phyloP scores from a whole-genome alignment of 805 yeast genomes.

The Nadsonia fulvescens region DNA sequence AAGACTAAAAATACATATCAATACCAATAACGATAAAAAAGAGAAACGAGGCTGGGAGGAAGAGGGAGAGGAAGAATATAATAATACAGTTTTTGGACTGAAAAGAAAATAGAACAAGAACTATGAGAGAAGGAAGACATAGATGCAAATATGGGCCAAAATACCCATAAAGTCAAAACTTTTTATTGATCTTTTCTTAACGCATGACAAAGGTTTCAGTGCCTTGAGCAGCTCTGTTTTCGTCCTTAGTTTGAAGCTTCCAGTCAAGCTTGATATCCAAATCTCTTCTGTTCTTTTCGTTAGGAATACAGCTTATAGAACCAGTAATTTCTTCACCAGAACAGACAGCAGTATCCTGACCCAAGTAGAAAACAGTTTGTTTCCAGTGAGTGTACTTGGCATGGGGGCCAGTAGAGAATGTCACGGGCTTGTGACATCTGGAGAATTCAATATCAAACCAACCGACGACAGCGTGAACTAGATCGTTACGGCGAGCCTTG shows the following conservation, averaged over 20 bases:
- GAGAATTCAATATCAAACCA: conserved; percentile 92
- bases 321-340: conserved; percentile 66
- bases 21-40: too few species aligned
- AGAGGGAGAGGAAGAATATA: too few species aligned
- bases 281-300: conserved; percentile 66
- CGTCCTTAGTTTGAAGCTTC: conserved; percentile 27
- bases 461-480: conserved; percentile 72
- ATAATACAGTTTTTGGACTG: too few species aligned
- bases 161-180: too few species aligned
- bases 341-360: conserved; percentile 58
- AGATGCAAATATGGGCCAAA: too few species aligned
- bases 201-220: too few species aligned
- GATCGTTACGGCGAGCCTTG: conserved; percentile 59
- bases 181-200: too few species aligned
- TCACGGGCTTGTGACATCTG: conserved; percentile 31
- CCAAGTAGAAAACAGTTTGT: conserved; percentile 85
- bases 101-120: too few species aligned
- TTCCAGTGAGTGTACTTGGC: conserved; percentile 96
- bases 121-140: too few species aligned
- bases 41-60: too few species aligned
- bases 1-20: too few species aligned
- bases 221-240: too few species aligned
- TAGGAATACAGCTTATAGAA: conserved; percentile 58
- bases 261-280: conserved; percentile 61
- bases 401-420: conserved; percentile 88